phyloP scores from a whole-genome alignment of 768 basidiomycete species.

The Tylopilus intermedius region DNA sequence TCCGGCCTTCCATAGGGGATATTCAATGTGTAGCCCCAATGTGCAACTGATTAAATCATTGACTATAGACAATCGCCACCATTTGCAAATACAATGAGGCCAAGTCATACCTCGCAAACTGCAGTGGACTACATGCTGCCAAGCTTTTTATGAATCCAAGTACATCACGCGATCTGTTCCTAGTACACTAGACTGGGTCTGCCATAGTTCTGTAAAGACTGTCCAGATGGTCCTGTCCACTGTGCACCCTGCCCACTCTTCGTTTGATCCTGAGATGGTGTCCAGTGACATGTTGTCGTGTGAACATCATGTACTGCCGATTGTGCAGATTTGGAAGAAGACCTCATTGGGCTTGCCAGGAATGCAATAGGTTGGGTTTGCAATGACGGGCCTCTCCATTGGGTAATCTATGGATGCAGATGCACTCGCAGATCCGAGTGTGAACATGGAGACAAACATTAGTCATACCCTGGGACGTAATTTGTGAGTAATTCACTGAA shows the following conservation, averaged over 20 bases:
- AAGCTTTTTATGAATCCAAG: slow-evolving; percentile 57
- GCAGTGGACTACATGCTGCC: slow-evolving; percentile 87
- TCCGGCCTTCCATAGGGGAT: no score
- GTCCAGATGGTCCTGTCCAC: slow-evolving; percentile 85
- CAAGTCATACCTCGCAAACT: slow-evolving; percentile 85
- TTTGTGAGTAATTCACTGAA: no score
- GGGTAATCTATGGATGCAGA: no score
- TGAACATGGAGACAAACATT: no score
- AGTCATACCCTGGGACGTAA: no score
- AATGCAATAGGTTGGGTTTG: slow-evolving; percentile 46
- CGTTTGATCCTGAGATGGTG: slow-evolving; percentile 38
- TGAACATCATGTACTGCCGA: slow-evolving; percentile 72
- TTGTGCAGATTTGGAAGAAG: slow-evolving; percentile 55
- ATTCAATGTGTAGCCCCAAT: neutral
- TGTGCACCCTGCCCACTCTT: slow-evolving; percentile 77
- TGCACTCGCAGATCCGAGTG: no score
- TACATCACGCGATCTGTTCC: slow-evolving; percentile 27
- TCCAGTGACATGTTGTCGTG: slow-evolving; percentile 76
- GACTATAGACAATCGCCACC: slow-evolving; percentile 69
- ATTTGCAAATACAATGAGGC: slow-evolving; percentile 61
- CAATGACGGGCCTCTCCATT: no score
- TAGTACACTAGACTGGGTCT: neutral
- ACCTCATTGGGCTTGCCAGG: slow-evolving; percentile 57
- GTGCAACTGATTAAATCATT: neutral
- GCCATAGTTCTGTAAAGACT: slow-evolving; percentile 40